Conservation (phyloP, 805 yeast species). For the Nakazawaea pomicola region DNA sequence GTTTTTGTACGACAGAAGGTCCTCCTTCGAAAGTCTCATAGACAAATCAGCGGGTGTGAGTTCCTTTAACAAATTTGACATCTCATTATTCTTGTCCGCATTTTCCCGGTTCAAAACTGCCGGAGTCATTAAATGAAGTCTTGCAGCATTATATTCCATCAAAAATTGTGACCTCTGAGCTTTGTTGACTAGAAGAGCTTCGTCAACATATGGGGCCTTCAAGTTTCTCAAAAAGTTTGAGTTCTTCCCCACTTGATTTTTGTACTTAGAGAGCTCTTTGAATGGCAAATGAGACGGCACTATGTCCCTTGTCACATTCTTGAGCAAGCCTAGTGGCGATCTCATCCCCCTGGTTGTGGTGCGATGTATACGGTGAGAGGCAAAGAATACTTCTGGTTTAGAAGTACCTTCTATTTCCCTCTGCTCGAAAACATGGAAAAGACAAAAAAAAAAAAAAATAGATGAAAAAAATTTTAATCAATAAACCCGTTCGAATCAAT, state of each 20-base stretch:
- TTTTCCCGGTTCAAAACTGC: neutral
- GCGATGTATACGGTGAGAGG: too few relatives aligned
- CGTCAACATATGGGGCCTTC: conserved; percentile 1
- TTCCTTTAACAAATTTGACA: neutral
- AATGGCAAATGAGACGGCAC: neutral
- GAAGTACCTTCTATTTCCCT: too few relatives aligned
- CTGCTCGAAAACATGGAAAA: neutral
- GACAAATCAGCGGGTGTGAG: conserved; percentile 1
- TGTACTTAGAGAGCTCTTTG: neutral
- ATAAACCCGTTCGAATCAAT: conserved; percentile 4
- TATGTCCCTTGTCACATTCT: neutral
- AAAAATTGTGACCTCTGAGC: neutral
- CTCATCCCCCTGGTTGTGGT: too few relatives aligned
- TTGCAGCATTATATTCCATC: conserved; percentile 7
- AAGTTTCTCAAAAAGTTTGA: conserved; percentile 5
- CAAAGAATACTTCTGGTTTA: too few relatives aligned
- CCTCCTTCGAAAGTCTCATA: neutral
- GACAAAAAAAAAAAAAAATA: neutral
- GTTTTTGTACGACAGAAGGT: neutral
- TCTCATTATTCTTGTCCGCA: neutral
- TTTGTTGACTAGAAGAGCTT: neutral
- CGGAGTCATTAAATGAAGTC: neutral
- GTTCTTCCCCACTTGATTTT: conserved; percentile 3
- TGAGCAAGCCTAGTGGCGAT: too few relatives aligned
- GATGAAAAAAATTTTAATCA: conserved; percentile 2